Conservation (phyloP, 805 yeast genomes). For the Kodamaea fukazawae region DNA sequence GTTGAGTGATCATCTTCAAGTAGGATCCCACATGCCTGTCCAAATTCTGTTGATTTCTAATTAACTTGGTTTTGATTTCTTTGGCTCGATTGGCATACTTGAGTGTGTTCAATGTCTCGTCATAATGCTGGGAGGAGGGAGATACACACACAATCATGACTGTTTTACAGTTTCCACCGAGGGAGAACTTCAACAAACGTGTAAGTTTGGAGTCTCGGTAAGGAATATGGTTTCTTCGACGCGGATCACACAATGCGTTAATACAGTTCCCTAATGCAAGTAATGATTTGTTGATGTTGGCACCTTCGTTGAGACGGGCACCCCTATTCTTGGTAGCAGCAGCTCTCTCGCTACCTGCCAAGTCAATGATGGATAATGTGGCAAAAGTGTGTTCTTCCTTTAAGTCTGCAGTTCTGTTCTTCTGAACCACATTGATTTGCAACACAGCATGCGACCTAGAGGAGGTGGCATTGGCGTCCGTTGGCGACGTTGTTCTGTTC, state of each 20-base stretch:
- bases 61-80: constrained; percentile 78
- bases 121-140: constrained; percentile 84
- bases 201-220: constrained; percentile 90
- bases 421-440: constrained; percentile 70
- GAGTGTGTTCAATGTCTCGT: constrained; percentile 87
- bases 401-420: constrained; percentile 57
- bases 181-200: constrained; percentile 77
- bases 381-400: constrained; percentile 71
- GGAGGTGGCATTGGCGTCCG: constrained; percentile 87
- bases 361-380: constrained; percentile 80
- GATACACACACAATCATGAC: constrained; percentile 95
- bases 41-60: constrained; percentile 69
- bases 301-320: constrained; percentile 80
- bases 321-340: constrained; percentile 87
- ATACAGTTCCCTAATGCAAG: constrained; percentile 92
- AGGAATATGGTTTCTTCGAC: constrained; percentile 72
- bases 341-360: constrained; percentile 96
- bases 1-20: constrained; percentile 79
- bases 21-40: constrained; percentile 85
- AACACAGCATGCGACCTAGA: constrained; percentile 93
- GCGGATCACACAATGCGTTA: constrained; percentile 79
- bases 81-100: constrained; percentile 92
- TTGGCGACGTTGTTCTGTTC: constrained; percentile 80
- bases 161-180: constrained; percentile 93
- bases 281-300: constrained; percentile 84